Conservation (phyloP, 371 early-diverging fungal species). For the Zychaea mexicana region DNA sequence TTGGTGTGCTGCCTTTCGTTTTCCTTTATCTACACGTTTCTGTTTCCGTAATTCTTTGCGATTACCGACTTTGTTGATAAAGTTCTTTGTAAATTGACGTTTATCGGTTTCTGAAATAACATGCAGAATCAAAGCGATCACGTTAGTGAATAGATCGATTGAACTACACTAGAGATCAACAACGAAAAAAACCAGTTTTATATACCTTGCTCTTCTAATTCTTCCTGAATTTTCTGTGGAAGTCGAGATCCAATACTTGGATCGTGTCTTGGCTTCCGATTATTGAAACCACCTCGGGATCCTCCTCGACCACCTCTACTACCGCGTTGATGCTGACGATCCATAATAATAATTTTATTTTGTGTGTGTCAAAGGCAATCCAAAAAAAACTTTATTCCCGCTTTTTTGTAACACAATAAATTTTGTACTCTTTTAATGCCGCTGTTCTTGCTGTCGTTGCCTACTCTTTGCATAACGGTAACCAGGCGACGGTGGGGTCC, state of each 20-base stretch:
- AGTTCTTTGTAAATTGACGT: slow-evolving; percentile 39
- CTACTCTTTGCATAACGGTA: neutral
- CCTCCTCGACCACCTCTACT: neutral
- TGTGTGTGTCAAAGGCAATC: neutral
- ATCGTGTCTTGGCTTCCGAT: slow-evolving; percentile 2
- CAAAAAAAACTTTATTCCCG: slow-evolving; percentile 7
- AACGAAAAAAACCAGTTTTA: neutral
- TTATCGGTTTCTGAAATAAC: slow-evolving; percentile 28
- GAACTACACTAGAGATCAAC: neutral
- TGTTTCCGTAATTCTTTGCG: slow-evolving; percentile 48
- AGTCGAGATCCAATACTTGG: slow-evolving; percentile 34
- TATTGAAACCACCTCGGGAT: neutral
- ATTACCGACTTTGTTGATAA: slow-evolving; percentile 26
- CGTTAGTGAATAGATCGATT: neutral
- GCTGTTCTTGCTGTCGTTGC: no score
- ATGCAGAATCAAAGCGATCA: neutral
- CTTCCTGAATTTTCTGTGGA: slow-evolving; percentile 37
- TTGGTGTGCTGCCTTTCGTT: slow-evolving; percentile 32
- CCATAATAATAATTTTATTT: neutral
- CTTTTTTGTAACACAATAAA: neutral
- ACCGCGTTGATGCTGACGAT: neutral
- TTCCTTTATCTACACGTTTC: slow-evolving; percentile 42
- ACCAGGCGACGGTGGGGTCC: neutral
- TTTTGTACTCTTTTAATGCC: neutral
- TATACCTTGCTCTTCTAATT: slow-evolving; percentile 41